Conservation (phyloP, 108 stramenopile genomes). For the Pseudonitzschia delicatissima region DNA sequence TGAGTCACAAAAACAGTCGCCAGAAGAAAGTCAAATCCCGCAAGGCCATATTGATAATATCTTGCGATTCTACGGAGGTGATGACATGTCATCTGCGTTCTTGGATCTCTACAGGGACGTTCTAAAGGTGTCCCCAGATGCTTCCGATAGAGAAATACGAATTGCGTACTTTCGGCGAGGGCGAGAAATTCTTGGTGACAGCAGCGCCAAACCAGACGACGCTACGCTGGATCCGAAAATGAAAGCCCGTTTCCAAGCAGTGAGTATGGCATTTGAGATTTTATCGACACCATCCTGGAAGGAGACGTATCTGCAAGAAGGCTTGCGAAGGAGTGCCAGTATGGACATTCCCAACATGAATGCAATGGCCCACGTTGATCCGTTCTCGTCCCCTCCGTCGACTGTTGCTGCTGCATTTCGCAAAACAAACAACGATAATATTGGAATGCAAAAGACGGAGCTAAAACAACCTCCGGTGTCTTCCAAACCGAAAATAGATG, state of each 20-base stretch:
- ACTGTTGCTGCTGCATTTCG: neutral
- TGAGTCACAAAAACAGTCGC: neutral
- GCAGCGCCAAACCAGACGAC: neutral
- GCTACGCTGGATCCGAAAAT: neutral
- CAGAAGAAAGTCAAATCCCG: constrained; percentile 5
- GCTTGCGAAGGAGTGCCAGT: neutral
- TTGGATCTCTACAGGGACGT: constrained; percentile 31
- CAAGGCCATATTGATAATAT: constrained; percentile 19
- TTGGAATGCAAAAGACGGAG: neutral
- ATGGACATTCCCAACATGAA: neutral
- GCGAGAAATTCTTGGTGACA: constrained; percentile 30
- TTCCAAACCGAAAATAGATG: neutral
- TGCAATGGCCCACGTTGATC: neutral
- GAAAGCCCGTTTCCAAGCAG: constrained; percentile 37
- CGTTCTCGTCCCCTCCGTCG: neutral
- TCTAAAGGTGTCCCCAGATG: constrained; percentile 15
- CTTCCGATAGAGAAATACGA: constrained; percentile 45
- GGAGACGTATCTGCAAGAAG: constrained; percentile 25
- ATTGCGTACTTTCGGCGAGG: constrained; percentile 68
- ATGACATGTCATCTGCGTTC: neutral
- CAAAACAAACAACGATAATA: too few species aligned
- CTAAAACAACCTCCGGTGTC: neutral
- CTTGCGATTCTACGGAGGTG: constrained; percentile 1
- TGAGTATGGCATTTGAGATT: constrained; percentile 54
- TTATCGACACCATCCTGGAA: constrained; percentile 35